A percentile compares a stretch with the other conserved stretches of the same genome.
These are phyloP conservation scores for Claviceps quebecensis DNA, from an alignment of 2,329 filamentous ascomycete genomes.

Conservation along the genomic window DNA sequence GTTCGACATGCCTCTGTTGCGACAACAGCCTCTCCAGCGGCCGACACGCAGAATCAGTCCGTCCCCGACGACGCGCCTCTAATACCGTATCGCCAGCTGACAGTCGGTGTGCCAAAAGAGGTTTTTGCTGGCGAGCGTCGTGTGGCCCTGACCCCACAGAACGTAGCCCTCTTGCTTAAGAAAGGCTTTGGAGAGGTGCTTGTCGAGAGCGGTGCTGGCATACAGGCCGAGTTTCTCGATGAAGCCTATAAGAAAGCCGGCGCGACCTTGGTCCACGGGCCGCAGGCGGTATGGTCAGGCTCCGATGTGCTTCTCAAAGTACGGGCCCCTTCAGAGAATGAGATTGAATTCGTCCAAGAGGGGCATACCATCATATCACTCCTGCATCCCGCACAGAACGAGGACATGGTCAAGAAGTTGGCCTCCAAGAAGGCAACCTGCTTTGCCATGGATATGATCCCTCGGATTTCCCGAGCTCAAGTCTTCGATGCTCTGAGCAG, in stretches of 20 bases:
- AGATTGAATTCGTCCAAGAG: slow-evolving; percentile 53
- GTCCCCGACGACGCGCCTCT: slow-evolving; percentile 27
- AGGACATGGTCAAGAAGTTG: slow-evolving; percentile 57
- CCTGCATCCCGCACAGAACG: slow-evolving; percentile 71
- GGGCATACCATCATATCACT: slow-evolving; percentile 70
- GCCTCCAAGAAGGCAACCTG: slow-evolving; percentile 56
- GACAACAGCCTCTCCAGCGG: slow-evolving; percentile 12
- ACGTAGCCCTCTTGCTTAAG: slow-evolving; percentile 68
- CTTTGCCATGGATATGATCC: slow-evolving; percentile 90
- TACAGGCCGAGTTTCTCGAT: slow-evolving; percentile 63
- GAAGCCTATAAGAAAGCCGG: slow-evolving; percentile 65
- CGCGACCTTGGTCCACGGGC: slow-evolving; percentile 57
- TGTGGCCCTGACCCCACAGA: slow-evolving; percentile 73
- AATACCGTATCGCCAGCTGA: slow-evolving; percentile 56
- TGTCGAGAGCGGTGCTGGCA: slow-evolving; percentile 69
- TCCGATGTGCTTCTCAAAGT: slow-evolving; percentile 78
- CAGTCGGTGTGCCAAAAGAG: slow-evolving; percentile 67
- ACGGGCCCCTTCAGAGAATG: slow-evolving; percentile 55
- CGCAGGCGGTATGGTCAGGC: slow-evolving; percentile 54
- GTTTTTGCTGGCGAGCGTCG: slow-evolving; percentile 67
- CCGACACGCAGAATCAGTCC: slow-evolving; percentile 21
- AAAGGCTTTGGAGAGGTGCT: slow-evolving; percentile 70
- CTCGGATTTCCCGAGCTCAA: slow-evolving; percentile 77
- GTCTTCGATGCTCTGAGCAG: slow-evolving; percentile 80
- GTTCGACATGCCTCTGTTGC: slow-evolving; percentile 25